These are phyloP conservation scores for Colletotrichum sp. DNA, from an alignment of 2,329 filamentous ascomycete species.

Conservation along the genomic window DNA sequence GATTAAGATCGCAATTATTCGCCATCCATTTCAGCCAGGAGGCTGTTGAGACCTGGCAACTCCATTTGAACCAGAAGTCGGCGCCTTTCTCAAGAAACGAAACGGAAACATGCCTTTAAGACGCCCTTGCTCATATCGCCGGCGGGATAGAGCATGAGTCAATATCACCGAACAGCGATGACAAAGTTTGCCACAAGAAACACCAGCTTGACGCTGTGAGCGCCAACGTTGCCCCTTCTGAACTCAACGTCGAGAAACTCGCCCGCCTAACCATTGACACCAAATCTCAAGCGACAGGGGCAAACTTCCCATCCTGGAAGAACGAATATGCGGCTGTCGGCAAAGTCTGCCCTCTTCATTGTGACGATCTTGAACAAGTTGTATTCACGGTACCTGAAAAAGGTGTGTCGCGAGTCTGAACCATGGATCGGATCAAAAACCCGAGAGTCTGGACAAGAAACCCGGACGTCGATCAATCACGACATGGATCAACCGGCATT, in stretches of 20 bases:
- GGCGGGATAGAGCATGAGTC: not conserved
- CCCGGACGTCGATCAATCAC: not conserved
- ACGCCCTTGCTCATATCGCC: not conserved
- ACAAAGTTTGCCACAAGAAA: not conserved
- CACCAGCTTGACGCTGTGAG: not conserved
- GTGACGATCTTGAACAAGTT: not conserved
- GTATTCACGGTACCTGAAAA: not conserved
- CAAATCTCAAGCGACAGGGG: not conserved
- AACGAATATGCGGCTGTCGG: not conserved
- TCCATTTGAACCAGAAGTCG: not conserved
- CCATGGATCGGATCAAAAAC: not conserved
- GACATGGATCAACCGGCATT: not conserved
- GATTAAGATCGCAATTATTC: not conserved
- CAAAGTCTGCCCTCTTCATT: not conserved
- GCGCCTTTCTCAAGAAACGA: not conserved
- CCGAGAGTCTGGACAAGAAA: not conserved
- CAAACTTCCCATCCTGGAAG: not conserved
- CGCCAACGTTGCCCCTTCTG: not conserved
- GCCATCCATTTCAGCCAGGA: too few relatives aligned
- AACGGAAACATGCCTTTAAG: not conserved
- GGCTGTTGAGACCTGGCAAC: not conserved
- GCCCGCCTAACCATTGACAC: too few relatives aligned
- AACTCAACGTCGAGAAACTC: not conserved
- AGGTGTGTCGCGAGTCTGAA: not conserved
- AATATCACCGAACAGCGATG: not conserved